These are phyloP conservation scores for Globisporangium perplexum DNA, from an alignment of 352 stramenopile species.

Conservation along the genomic window DNA sequence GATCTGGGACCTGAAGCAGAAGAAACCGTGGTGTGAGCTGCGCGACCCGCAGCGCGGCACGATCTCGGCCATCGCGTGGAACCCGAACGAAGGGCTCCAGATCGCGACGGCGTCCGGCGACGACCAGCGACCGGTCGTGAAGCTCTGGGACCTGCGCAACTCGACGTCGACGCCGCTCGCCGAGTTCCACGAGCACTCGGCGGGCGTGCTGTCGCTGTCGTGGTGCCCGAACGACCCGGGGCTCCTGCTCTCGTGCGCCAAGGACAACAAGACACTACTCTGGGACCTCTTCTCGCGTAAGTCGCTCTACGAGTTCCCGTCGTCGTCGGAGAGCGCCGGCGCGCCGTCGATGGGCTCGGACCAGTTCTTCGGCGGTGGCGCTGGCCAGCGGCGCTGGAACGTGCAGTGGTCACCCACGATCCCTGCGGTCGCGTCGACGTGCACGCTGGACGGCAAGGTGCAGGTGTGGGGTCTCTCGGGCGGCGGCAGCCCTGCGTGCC, in stretches of 20 bases:
- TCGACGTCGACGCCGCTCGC: constrained; percentile 95
- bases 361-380: constrained; percentile 69
- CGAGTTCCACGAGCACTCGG: constrained; percentile 93
- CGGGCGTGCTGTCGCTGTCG: constrained; percentile 94
- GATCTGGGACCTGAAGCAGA: constrained; percentile 98
- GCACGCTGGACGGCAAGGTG: constrained; percentile 96
- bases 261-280: constrained; percentile 97
- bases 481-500: constrained; percentile 67
- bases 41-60: constrained; percentile 83
- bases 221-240: constrained; percentile 97
- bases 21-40: constrained; percentile 98
- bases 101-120: constrained; percentile 95
- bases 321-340: constrained; percentile 37
- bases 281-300: constrained; percentile 96
- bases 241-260: constrained; percentile 91
- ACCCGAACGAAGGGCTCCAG: constrained; percentile 96
- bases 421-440: constrained; percentile 93
- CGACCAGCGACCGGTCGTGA: constrained; percentile 94
- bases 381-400: constrained; percentile 89
- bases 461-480: constrained; percentile 89
- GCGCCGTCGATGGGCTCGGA: constrained; percentile 72
- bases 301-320: constrained; percentile 93
- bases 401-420: constrained; percentile 95
- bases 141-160: constrained; percentile 97
- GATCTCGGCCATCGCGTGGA: constrained; percentile 95